Percentiles rank a stretch among this genome's conserved stretches.
These are phyloP conservation scores for Asterophora parasitica DNA, from an alignment of 768 basidiomycete genomes.

Conservation along the genomic window DNA sequence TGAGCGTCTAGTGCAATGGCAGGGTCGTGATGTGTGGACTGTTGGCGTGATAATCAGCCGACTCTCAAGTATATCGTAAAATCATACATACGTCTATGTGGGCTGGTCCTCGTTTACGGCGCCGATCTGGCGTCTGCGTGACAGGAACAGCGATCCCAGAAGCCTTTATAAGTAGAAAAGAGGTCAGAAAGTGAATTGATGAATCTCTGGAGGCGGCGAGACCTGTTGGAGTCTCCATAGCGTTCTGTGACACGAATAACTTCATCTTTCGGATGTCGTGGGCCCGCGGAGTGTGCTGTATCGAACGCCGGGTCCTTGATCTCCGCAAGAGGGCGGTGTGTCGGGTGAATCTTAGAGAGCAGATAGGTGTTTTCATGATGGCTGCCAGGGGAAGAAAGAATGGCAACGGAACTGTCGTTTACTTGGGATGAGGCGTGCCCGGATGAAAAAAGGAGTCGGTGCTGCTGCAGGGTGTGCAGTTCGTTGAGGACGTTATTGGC, in stretches of 20 bases:
- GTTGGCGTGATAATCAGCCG: neutral
- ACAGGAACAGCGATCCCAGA: slow-evolving; percentile 61
- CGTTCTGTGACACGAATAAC: slow-evolving; percentile 44
- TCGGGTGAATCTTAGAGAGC: slow-evolving; percentile 1
- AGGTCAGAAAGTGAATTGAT: slow-evolving; percentile 1
- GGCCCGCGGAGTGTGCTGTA: neutral
- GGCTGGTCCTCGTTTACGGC: slow-evolving; percentile 7
- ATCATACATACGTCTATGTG: neutral
- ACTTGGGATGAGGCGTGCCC: neutral
- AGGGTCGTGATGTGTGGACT: neutral
- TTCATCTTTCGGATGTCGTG: slow-evolving; percentile 28
- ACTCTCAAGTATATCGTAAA: too few relatives aligned
- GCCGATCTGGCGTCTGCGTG: slow-evolving; percentile 42
- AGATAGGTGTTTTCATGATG: neutral
- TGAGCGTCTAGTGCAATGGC: too few relatives aligned
- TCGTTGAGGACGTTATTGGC: slow-evolving; percentile 67
- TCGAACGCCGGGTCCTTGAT: slow-evolving; percentile 1
- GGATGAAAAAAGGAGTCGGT: slow-evolving; percentile 46
- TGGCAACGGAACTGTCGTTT: neutral
- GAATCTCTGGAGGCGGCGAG: slow-evolving; percentile 9
- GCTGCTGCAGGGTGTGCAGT: slow-evolving; percentile 63
- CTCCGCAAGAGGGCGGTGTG: neutral
- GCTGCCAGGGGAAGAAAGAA: neutral
- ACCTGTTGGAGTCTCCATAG: slow-evolving; percentile 68
- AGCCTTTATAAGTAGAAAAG: slow-evolving; percentile 34